Percentiles rank a stretch among this genome's conserved stretches.
Evolutionary conservation across 2,329 filamentous ascomycete genomes (phyloP).

Genomic region (Coleophoma eucalyptorum): DNA sequence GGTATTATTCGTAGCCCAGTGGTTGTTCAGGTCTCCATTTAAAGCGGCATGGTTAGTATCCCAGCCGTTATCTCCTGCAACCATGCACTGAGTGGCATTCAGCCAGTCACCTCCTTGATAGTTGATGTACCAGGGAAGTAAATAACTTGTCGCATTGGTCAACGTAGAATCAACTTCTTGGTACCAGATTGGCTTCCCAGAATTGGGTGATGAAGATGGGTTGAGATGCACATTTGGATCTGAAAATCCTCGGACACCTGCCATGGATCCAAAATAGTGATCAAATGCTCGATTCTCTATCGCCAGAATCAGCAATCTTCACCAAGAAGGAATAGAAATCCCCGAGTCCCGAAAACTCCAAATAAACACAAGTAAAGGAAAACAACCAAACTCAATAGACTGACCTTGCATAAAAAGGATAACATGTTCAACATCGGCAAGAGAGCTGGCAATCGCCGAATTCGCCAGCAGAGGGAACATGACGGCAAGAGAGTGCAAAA

Average conservation of each 20-base stretch:
- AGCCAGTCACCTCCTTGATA: slow-evolving; percentile 46
- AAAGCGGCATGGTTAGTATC: slow-evolving; percentile 45
- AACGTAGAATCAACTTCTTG: slow-evolving; percentile 13
- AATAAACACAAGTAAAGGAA: slow-evolving; percentile 4
- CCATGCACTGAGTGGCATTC: slow-evolving; percentile 51
- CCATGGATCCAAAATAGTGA: slow-evolving; percentile 50
- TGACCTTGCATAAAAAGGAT: slow-evolving; percentile 52
- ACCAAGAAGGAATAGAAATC: background rate
- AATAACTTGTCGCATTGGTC: slow-evolving; percentile 35
- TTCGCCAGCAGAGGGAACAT: slow-evolving; percentile 14
- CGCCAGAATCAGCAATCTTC: too few relatives aligned
- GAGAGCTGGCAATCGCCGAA: slow-evolving; percentile 29
- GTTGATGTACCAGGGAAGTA: slow-evolving; percentile 52
- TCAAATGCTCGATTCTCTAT: slow-evolving; percentile 18
- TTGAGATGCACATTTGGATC: slow-evolving; percentile 52
- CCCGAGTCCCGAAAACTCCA: background rate
- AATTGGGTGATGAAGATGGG: background rate
- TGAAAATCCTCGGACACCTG: slow-evolving; percentile 49
- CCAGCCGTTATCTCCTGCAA: slow-evolving; percentile 48
- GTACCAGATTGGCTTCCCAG: slow-evolving; percentile 14
- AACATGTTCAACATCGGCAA: slow-evolving; percentile 51
- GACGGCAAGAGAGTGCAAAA: slow-evolving; percentile 9
- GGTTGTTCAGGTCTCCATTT: slow-evolving; percentile 46
- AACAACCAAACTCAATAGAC: slow-evolving; percentile 26
- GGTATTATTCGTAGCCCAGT: slow-evolving; percentile 50